Base-by-base conservation (phyloP, 2,329 filamentous ascomycete species). In the Dactylonectria macrodidyma region DNA sequence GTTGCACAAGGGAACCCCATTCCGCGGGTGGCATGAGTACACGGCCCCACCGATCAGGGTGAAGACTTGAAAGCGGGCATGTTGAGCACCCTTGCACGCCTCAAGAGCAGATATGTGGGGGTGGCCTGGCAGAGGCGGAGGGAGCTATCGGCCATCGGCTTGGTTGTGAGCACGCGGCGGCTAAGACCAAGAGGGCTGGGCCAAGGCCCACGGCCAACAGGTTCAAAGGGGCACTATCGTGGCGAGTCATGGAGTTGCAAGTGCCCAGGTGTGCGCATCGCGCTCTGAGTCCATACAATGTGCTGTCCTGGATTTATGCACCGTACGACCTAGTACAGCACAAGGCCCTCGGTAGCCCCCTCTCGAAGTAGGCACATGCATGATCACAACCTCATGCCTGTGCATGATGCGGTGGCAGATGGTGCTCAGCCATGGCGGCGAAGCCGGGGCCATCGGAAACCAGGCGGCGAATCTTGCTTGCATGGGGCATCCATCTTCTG, bases 391-490 rank as follows among this genome's bases (percentile, higher is more conserved):
- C 68, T 72, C 66, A 71, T 66, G 65, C 61, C 63, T 66, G 65
- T 58, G 73, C 59, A 71, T 70, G 72, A 69, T 68, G 61, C 50
- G 63, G 70, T 71, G 71, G 65, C 66, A 68, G 69, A 71, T 73
- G 72, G 69, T 73, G 71, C 57, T 70, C 61, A 72, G 61, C 68
- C 67, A 56, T 68, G 65, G 70, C 67, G 65, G 71, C 67, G 68
- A 70, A 62, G 64, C 68, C 71, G 68, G 71, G 70, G 68, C 69
- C 64, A 73, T 65, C 63, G 67, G 68, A 70, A 67, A 71, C 65
- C 62, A 73, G 65, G 66, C 72, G 71, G 69, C 72, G 67, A 75
- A 75, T 75, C 70, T 72, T 71, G 68, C 70, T 74, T 71, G 68
- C 62, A 69, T 69, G 69, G 69, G 69, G 55, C 52, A 56, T 56